Conservation (phyloP, 2,329 filamentous ascomycete genomes). For the Periconia macrospinosa region DNA sequence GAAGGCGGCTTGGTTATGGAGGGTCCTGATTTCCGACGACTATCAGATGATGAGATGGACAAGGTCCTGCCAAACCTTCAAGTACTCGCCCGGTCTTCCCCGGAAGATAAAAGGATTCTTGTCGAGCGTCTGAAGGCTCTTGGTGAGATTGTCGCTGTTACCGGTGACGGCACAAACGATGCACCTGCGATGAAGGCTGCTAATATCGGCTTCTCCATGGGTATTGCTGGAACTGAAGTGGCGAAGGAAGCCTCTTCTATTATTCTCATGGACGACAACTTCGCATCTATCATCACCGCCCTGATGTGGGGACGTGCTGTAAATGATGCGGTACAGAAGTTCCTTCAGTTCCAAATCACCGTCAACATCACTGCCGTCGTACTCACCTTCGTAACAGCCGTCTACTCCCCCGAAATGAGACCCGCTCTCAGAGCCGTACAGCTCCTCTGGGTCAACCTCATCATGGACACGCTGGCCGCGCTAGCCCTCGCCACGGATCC, state of each 20-base stretch:
- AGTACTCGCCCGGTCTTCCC: conserved; percentile 94
- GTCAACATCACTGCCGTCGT: conserved; percentile 98
- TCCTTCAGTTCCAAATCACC: conserved; percentile 93
- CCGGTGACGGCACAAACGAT: conserved; percentile 96
- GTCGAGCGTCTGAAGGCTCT: conserved; percentile 89
- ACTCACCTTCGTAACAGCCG: conserved; percentile 96
- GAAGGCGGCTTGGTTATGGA: conserved; percentile 76
- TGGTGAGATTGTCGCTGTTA: conserved; percentile 95
- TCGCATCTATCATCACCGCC: conserved; percentile 90
- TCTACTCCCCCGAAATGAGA: conserved; percentile 77
- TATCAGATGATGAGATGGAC: conserved; percentile 75
- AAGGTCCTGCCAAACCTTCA: conserved; percentile 79
- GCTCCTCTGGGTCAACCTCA: conserved; percentile 95
- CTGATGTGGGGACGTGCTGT: conserved; percentile 95
- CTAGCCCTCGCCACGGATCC: conserved; percentile 97
- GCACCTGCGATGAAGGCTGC: conserved; percentile 96
- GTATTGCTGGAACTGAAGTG: conserved; percentile 85
- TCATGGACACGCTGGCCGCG: conserved; percentile 92
- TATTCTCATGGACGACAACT: conserved; percentile 97
- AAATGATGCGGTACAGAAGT: conserved; percentile 98
- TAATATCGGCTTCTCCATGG: conserved; percentile 98
- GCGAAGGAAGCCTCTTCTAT: conserved; percentile 94
- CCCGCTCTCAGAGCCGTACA: conserved; percentile 95
- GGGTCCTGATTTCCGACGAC: conserved; percentile 85
- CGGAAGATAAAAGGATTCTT: conserved; percentile 90